Evolutionary conservation across 2,329 filamentous ascomycete genomes (phyloP), one percentile per base, ranked within the genome.

Genomic region (Curvularia eragrostidis): DNA sequence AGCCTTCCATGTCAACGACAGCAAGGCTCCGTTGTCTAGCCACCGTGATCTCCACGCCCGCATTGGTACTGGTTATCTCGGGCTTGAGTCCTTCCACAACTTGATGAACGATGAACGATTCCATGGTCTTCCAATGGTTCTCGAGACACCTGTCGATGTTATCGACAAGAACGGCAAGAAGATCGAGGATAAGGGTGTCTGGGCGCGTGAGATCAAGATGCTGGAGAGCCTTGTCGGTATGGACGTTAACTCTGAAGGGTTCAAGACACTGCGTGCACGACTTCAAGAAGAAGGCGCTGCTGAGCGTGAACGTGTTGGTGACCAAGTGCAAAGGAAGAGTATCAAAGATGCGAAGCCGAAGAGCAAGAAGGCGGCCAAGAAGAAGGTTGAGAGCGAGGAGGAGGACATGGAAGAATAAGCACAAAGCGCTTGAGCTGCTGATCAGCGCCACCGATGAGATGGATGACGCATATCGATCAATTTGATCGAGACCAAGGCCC

Each of bases 161-260:
- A 85, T 86, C 44, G 87, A 85, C 18, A 79, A 82, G 47, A 82
- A 88, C 63, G 89, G 89, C 42, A 82, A 82, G 69, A 82, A 83
- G 26, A 76, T 88, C 36, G 90, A 96, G 71, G 92, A 97, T 75
- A 91, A 89, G 75, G 82, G 85, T 52, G 84, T 97, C 15, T 98
- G 94, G 93, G 93, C 93, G 1, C 84, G 88, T 44, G 95, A 99
- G 80, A 98, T 99, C 78, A 97, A 97, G 80, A 81, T 98, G 63
- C 84, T 99, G 5, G 95, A 99, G 78, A 87, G 87, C 44, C 81
- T 99, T 49, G 89, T 97, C 39, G 94, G 89, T 7, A 91, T 93
- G 86, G 90, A 97, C 73, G 75, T 86, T 0, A 89, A 92, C 34
- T 82, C 85, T n/a, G 82, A 88, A 8, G 88, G 91, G 67, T 97